Conservation (phyloP, 140 eudicot species). For the Oenanthe javanica region DNA sequence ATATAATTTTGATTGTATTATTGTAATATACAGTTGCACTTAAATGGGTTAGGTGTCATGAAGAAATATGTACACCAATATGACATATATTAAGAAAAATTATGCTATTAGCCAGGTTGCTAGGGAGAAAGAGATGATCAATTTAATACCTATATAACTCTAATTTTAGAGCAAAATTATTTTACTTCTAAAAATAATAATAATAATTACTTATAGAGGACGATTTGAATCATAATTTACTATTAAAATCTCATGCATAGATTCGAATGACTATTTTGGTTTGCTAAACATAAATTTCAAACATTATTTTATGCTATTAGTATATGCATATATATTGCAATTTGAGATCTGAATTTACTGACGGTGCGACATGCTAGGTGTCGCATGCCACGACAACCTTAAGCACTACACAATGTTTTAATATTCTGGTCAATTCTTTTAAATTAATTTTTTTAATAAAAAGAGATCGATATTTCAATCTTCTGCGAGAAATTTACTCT, state of each 20-base stretch:
- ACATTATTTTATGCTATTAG: no score
- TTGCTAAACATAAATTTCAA: background rate
- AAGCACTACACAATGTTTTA: no score
- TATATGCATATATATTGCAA: background rate
- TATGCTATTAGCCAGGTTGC: background rate
- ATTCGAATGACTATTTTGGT: no score
- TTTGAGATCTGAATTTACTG: background rate
- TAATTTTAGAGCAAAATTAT: background rate
- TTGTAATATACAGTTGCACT: background rate
- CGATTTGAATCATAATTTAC: background rate
- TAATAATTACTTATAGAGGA: no score
- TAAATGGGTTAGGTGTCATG: background rate
- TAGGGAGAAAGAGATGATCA: background rate
- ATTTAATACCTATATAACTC: background rate
- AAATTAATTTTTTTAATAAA: no score
- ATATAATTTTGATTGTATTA: background rate
- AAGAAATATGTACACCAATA: background rate
- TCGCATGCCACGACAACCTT: background rate
- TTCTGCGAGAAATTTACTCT: no score
- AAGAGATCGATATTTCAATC: no score
- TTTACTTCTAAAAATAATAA: background rate
- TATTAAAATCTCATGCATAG: no score
- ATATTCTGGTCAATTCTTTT: no score
- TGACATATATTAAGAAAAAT: background rate
- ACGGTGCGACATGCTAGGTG: background rate